Percentiles rank a stretch among this genome's conserved stretches.
These are phyloP conservation scores for Komagataella pastoris DNA, from an alignment of 805 yeast species.

Conservation along the genomic window DNA sequence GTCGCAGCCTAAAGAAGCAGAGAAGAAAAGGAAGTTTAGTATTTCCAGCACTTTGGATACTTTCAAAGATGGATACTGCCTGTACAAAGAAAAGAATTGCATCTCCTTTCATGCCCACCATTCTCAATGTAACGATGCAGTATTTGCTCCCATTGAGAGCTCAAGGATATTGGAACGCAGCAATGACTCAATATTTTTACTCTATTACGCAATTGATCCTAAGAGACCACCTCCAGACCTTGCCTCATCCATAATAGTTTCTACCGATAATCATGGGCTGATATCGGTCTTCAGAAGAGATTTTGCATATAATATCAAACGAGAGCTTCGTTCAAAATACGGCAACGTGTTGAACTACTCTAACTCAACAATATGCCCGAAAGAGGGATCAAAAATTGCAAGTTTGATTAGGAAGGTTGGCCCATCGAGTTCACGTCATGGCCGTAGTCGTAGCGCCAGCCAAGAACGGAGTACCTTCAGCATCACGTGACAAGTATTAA, in stretches of 20 bases:
- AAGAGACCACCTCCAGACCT: slow-evolving; percentile 4
- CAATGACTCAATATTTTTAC: slow-evolving; percentile 68
- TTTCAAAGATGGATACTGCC: slow-evolving; percentile 20
- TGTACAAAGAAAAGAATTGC: slow-evolving; percentile 43
- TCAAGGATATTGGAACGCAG: slow-evolving; percentile 53
- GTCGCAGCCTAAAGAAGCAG: neutral
- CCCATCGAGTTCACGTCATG: neutral
- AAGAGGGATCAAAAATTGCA: neutral
- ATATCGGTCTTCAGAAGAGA: slow-evolving; percentile 77
- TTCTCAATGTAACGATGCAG: slow-evolving; percentile 58
- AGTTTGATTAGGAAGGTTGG: neutral
- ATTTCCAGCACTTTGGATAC: neutral
- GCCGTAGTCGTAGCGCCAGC: neutral
- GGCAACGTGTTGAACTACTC: neutral
- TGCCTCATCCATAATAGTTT: slow-evolving; percentile 41
- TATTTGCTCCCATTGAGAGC: slow-evolving; percentile 66
- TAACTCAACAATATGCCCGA: neutral
- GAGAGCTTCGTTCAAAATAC: slow-evolving; percentile 14
- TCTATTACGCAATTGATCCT: slow-evolving; percentile 15
- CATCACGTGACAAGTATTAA: neutral
- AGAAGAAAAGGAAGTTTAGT: neutral
- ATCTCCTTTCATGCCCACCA: slow-evolving; percentile 69
- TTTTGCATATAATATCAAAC: slow-evolving; percentile 28
- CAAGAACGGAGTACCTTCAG: neutral
- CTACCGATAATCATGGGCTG: slow-evolving; percentile 62